phyloP scores from a whole-genome alignment of 2,329 filamentous ascomycete genomes.

The Microsporum audouinii region DNA sequence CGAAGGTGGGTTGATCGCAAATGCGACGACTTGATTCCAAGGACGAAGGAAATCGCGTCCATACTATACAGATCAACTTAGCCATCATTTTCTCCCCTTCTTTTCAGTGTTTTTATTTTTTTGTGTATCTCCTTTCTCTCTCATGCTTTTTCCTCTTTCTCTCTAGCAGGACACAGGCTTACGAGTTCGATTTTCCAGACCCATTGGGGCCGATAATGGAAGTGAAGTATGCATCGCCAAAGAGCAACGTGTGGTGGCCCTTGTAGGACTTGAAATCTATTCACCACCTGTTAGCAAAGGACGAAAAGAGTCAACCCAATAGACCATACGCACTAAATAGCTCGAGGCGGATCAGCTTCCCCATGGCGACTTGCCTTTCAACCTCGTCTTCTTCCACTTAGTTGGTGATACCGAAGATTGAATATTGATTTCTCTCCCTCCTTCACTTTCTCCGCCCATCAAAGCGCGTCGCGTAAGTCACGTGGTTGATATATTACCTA shows the following conservation, averaged over 20 bases:
- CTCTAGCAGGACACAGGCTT: conserved; percentile 27
- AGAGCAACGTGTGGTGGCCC: conserved; percentile 84
- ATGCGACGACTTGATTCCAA: conserved; percentile 98
- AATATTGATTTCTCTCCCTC: background rate
- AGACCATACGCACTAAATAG: conserved; percentile 60
- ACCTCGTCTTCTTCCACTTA: background rate
- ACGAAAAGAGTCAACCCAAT: background rate
- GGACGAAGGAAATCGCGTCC: conserved; percentile 98
- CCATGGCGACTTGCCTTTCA: conserved; percentile 49
- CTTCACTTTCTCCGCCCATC: background rate
- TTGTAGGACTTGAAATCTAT: conserved; percentile 99
- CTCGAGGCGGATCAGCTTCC: conserved; percentile 89
- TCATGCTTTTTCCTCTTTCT: background rate
- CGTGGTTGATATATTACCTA: background rate
- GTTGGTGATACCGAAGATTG: background rate
- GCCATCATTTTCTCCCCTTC: background rate
- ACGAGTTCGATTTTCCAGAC: conserved; percentile 98
- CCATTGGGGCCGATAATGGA: conserved; percentile 99
- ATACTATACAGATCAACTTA: conserved; percentile 48
- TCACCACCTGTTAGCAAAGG: conserved; percentile 15
- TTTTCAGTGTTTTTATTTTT: background rate
- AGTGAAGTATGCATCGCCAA: conserved; percentile 97
- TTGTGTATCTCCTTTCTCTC: background rate
- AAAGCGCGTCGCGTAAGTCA: conserved; percentile 1
- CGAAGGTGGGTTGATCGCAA: conserved; percentile 85